Evolutionary conservation across 2,329 filamentous ascomycete genomes (phyloP), one percentile per base, ranked within the genome.

Genomic region (Penicillium crustosum): DNA sequence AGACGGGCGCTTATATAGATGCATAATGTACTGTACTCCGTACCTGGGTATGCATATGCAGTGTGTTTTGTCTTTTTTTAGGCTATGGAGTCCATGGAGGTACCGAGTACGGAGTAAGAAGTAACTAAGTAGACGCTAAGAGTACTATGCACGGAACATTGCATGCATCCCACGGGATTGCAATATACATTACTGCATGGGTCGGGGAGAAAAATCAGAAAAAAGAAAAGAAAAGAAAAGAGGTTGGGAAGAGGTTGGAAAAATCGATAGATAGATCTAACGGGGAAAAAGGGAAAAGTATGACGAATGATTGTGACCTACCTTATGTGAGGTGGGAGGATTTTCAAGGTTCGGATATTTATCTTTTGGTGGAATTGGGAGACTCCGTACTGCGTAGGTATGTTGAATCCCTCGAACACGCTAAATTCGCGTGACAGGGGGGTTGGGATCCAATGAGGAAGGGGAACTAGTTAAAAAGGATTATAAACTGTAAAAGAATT

Each of bases 1-100:
- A 31, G 53, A 55, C 25, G 49, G 59, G 64, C 64, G 64, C 62
- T 65, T 66, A 66, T 65, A 60, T 61, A 65, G 31, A 36, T 38
- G 54, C 60, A 53, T 31, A 13, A 25, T 51, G 39, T 25, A n/a
- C n/a, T n/a, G n/a, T n/a, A n/a, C n/a, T n/a, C n/a, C n/a, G n/a
- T n/a, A n/a, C n/a, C n/a, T n/a, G n/a, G n/a, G n/a, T n/a, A 48
- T 38, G 54, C 60, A 53, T 27, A 31, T 49, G 39, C 49, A 21
- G 39, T 35, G 49, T 36, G 23, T 21, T 38, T 13, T 31, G 19
- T 38, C 49, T 64, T 59, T 61, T 62, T 64, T 65, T 64, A 58
- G 54, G 21, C 3, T 15, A 39, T 6, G n/a, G 10, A 4, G 25
- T 25, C 25, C 4, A 25, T 25, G 25, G 25, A 6, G 4, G 23